Evolutionary conservation across 345 rosid species (phyloP), one percentile per base, ranked within the genome.

Genomic region (Hypericum perforatum): DNA sequence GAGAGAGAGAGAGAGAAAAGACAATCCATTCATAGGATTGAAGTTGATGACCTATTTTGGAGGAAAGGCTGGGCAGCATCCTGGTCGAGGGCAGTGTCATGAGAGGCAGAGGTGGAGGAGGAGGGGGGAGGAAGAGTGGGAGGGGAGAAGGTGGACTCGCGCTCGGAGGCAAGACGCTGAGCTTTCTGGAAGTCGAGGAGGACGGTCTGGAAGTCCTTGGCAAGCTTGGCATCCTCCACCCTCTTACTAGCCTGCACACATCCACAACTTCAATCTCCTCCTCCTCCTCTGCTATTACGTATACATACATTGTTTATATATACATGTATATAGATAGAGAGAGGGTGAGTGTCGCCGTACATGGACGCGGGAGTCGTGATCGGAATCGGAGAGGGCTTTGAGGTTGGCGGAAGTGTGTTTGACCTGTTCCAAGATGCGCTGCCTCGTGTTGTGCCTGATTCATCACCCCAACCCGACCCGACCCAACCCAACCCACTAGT

Each of bases 191-290:
- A 82, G 55, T 79, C 81, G 58, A 77, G 81, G 54, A 82, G 65
- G 0, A 77, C 69, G 4, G 43, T 68, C 47, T 82, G 89, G 45
- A 79, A 82, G 72, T 79, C 89, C 52, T 73, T 75, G 0, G 89
- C 89, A 29, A 82, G 79, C 73, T 79, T 82, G 6, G 85, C 89
- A 67, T 82, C 85, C 66, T 75, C 89, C 7, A 82, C 54, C 53
- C 71, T 82, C 73, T 77, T 82, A 61, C 76, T 72, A 8, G 76
- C 46, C 89, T 82, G 45, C 38, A n/a, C 13, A 39, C 3, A 42
- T 0, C 11, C 12, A 22, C 36, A 14, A 54, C 7, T n/a, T n/a
- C n/a, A n/a, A n/a, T n/a, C n/a, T n/a, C n/a, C n/a, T n/a, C n/a
- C n/a, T n/a, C n/a, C n/a, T n/a, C n/a, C n/a, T n/a, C n/a, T n/a